Conservation (phyloP, 305 asterid species). For the Fraxinus ornus region DNA sequence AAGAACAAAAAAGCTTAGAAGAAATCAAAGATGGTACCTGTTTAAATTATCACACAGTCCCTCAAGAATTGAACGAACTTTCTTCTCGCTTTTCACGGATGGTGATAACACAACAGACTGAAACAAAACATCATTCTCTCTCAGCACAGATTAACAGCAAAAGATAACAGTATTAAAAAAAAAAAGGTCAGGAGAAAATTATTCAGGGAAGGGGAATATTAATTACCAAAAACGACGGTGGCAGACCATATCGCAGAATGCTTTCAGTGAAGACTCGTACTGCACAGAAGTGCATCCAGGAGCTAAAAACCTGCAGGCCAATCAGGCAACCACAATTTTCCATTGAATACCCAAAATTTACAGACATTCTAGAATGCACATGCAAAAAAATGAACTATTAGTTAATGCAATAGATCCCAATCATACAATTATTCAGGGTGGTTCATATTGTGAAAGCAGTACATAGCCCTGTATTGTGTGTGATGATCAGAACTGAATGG, state of each 20-base stretch:
- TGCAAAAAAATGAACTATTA: neutral
- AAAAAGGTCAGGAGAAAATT: neutral
- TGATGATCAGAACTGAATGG: neutral
- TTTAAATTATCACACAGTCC: conserved; percentile 64
- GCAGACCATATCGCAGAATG: conserved; percentile 93
- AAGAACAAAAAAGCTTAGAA: neutral
- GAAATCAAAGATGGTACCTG: conserved; percentile 43
- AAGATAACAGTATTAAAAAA: neutral
- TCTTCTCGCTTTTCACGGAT: conserved; percentile 75
- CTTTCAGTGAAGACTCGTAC: conserved; percentile 91
- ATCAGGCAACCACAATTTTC: conserved; percentile 12
- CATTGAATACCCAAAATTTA: conserved; percentile 10
- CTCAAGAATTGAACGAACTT: conserved; percentile 76
- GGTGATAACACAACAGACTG: conserved; percentile 91
- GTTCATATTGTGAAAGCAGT: neutral
- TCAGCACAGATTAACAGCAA: conserved; percentile 16
- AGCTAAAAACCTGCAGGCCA: conserved; percentile 77
- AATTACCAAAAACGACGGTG: conserved; percentile 84
- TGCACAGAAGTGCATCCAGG: conserved; percentile 99
- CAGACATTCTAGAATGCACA: neutral
- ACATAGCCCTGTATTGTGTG: neutral
- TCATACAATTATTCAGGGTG: neutral
- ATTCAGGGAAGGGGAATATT: conserved; percentile 12
- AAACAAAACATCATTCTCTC: conserved; percentile 27
- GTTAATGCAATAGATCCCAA: neutral